phyloP scores from a whole-genome alignment of 1,284 basidiomycete genomes.

The Ustilago lituana region DNA sequence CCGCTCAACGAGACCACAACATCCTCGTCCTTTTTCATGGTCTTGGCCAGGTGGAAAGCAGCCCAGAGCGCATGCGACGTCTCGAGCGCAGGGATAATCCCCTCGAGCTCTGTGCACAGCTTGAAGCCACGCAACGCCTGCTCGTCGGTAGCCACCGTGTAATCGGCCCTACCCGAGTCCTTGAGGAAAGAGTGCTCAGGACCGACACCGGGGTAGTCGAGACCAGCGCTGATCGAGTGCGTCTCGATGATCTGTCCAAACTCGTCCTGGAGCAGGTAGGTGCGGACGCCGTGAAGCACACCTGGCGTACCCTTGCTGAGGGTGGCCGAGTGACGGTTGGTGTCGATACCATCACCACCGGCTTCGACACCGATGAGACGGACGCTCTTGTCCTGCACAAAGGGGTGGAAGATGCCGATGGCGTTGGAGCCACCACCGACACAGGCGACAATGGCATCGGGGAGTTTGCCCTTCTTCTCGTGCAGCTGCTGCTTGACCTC shows the following conservation, averaged over 20 bases:
- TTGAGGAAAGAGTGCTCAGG: slow-evolving; percentile 98
- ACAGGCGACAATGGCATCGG: slow-evolving; percentile 93
- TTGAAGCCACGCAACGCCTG: slow-evolving; percentile 92
- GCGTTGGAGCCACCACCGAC: slow-evolving; percentile 98
- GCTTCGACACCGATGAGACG: slow-evolving; percentile 65
- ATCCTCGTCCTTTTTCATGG: slow-evolving; percentile 82
- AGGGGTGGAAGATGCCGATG: slow-evolving; percentile 74
- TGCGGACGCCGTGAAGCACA: slow-evolving; percentile 93
- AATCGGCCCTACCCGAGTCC: slow-evolving; percentile 90
- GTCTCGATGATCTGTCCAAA: slow-evolving; percentile 95
- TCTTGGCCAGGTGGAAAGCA: slow-evolving; percentile 84
- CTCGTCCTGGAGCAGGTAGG: slow-evolving; percentile 88
- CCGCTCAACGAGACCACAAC: slow-evolving; percentile 79
- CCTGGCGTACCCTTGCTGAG: slow-evolving; percentile 88
- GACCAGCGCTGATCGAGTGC: slow-evolving; percentile 93
- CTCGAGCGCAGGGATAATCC: slow-evolving; percentile 97
- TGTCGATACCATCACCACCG: slow-evolving; percentile 80
- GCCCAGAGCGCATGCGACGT: slow-evolving; percentile 96
- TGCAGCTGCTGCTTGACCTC: slow-evolving; percentile 92
- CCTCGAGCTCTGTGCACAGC: slow-evolving; percentile 88
- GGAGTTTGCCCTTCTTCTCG: slow-evolving; percentile 81
- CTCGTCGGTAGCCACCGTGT: slow-evolving; percentile 90
- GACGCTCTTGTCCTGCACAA: slow-evolving; percentile 59
- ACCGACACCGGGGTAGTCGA: slow-evolving; percentile 79
- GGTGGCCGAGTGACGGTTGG: slow-evolving; percentile 88